Conservation (phyloP, 2,329 filamentous ascomycete species). For the Botrytis galanthina region DNA sequence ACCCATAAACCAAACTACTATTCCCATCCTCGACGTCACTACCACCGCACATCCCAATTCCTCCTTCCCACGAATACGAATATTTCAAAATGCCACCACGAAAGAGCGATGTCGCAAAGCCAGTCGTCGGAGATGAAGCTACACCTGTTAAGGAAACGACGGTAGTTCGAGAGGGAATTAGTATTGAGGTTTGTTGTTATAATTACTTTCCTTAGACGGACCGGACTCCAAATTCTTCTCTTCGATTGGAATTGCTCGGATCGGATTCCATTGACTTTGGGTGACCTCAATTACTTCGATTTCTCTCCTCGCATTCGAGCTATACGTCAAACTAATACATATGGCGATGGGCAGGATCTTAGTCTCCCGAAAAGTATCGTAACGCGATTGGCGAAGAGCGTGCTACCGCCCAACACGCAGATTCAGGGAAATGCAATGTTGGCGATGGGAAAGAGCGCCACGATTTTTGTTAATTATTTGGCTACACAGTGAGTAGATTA, state of each 20-base stretch:
- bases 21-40: neutral
- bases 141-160: conserved; percentile 32
- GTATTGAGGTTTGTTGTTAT: conserved; percentile 50
- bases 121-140: conserved; percentile 45
- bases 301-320: neutral
- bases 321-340: neutral
- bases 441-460: conserved; percentile 77
- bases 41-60: conserved; percentile 4
- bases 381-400: conserved; percentile 74
- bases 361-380: conserved; percentile 79
- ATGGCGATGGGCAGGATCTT: conserved; percentile 59
- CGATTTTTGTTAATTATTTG: conserved; percentile 79
- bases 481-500: conserved; percentile 62
- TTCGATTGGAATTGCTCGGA: neutral
- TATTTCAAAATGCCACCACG: conserved; percentile 51
- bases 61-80: neutral
- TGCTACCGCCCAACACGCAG: conserved; percentile 76
- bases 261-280: neutral
- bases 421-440: conserved; percentile 80
- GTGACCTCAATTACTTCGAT: neutral
- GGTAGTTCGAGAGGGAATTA: conserved; percentile 35
- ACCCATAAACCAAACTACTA: neutral
- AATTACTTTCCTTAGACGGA: neutral
- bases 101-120: conserved; percentile 53
- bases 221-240: neutral